Base-by-base conservation (phyloP, 2,329 filamentous ascomycete species). In the Aureobasidium zeae region DNA sequence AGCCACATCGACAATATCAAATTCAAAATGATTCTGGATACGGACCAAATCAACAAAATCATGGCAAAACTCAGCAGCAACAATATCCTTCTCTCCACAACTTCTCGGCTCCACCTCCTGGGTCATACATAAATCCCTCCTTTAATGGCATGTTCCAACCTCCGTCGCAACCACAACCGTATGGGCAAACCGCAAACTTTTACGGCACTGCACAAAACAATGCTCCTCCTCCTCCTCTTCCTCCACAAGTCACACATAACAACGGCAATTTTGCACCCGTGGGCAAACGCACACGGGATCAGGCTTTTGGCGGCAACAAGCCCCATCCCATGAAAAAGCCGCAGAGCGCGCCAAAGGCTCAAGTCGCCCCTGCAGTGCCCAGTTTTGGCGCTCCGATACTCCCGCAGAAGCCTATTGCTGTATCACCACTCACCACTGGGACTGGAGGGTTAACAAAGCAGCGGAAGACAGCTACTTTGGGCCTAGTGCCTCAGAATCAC, bases 381-480 rank as follows among this genome's bases (percentile, higher is more conserved):
- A 53, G 51, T n/a, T 60, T 61, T 44, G 60, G 58, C 17, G 38
- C 52, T 7, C 49, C 54, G 3, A 29, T 57, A 0, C 25, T 54
- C 3, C 22, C 49, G 41, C 21, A 43, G 45, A 35, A 41, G 43
- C 19, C 35, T 25, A 5, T 17, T 32, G n/a, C 25, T 34, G 1
- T 48, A 43, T 13, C 9, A 28, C 7, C 49, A 47, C 16, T 43
- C 29, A 22, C 44, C 45, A 11, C 51, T 50, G 25, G 48, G 16
- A 20, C n/a, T 11, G 19, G 32, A 12, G 17, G n/a, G 54, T 60
- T 68, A 47, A 81, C 79, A 60, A 84, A 83, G 69, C 82, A 81
- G 67, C 74, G 79, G 46, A 81, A 79, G 65, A 77, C 76, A 28
- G 83, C 83, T 52, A 79, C 78, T 1, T 70, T 87, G 17, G 83